Conservation (phyloP, 2,329 filamentous ascomycete species). For the Pestalotiopsis sp. region DNA sequence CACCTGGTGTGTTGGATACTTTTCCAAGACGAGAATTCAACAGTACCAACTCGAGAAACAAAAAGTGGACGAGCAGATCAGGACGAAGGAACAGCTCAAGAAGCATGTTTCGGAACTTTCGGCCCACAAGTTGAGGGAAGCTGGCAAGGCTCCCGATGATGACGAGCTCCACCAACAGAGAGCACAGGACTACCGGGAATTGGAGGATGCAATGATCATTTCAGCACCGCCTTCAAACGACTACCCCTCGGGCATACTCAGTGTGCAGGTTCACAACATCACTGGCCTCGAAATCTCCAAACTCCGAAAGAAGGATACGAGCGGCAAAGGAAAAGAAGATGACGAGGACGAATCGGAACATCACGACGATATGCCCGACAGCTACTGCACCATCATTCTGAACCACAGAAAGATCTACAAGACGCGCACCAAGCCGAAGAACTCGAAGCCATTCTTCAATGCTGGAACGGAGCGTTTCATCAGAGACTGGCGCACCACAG, state of each 20-base stretch:
- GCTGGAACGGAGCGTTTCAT: slow-evolving; percentile 74
- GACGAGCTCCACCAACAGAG: slow-evolving; percentile 70
- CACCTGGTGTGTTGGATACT: slow-evolving; percentile 73
- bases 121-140: slow-evolving; percentile 67
- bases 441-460: slow-evolving; percentile 78
- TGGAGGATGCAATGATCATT: slow-evolving; percentile 66
- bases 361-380: slow-evolving; percentile 65
- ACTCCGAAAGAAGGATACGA: slow-evolving; percentile 55
- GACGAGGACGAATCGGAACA: slow-evolving; percentile 60
- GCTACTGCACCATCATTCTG: slow-evolving; percentile 73
- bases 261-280: slow-evolving; percentile 73
- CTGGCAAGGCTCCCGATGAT: slow-evolving; percentile 56
- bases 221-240: slow-evolving; percentile 64
- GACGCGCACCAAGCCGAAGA: slow-evolving; percentile 76
- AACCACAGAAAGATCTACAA: slow-evolving; percentile 72
- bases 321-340: slow-evolving; percentile 50
- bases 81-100: slow-evolving; percentile 59
- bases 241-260: slow-evolving; percentile 67
- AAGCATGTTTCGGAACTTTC: slow-evolving; percentile 55
- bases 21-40: slow-evolving; percentile 65
- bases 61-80: slow-evolving; percentile 58
- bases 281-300: slow-evolving; percentile 65
- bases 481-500: slow-evolving; percentile 66
- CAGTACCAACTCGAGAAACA: slow-evolving; percentile 63
- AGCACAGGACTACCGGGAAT: slow-evolving; percentile 63